phyloP scores from a whole-genome alignment of 805 yeast genomes.

The Lipomyces spencermartinsiae region DNA sequence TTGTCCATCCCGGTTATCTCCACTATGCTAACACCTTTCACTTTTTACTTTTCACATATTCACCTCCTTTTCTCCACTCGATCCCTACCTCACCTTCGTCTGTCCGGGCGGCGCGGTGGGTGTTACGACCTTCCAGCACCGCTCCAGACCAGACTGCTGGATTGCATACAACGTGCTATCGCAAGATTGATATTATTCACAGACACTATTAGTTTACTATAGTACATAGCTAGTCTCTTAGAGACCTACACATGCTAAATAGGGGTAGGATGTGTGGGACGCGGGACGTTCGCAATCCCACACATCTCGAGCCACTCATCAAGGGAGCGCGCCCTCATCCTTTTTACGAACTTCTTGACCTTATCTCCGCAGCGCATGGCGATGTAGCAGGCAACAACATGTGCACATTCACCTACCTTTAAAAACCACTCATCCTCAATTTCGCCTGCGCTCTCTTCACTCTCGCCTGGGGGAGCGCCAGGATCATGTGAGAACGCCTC shows the following conservation, averaged over 20 bases:
- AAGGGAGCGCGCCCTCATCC: background rate
- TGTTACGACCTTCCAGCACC: background rate
- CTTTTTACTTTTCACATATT: too few species aligned
- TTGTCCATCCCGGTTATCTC: too few species aligned
- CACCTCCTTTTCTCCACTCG: too few species aligned
- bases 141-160: too few species aligned
- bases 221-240: background rate
- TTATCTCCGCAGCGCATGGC: conserved; percentile 1
- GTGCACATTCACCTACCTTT: conserved; percentile 23
- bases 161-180: background rate
- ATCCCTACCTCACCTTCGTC: too few species aligned
- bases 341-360: background rate
- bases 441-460: background rate
- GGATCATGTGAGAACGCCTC: background rate
- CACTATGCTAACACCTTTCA: too few species aligned
- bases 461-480: background rate
- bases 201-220: background rate
- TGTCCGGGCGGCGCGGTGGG: background rate
- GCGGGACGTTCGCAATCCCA: background rate
- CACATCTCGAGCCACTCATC: conserved; percentile 8
- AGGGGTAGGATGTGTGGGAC: background rate
- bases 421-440: conserved; percentile 12
- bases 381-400: conserved; percentile 25
- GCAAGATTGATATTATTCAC: background rate
- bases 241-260: too few species aligned